Evolutionary conservation across 73 alveolate species (phyloP).

Genomic region (Halteria grandinella): DNA sequence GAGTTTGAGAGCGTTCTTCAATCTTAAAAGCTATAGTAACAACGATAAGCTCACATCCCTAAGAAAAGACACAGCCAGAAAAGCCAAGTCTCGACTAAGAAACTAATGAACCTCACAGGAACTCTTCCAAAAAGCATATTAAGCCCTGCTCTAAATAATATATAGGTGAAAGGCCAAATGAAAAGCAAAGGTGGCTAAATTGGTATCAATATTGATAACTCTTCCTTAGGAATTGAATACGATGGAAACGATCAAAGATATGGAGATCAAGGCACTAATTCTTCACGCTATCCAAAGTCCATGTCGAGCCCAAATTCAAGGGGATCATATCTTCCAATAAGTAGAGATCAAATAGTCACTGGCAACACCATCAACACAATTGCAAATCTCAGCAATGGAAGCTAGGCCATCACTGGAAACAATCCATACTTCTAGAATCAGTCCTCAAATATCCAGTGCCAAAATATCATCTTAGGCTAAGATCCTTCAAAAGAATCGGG

Average conservation of each 20-base stretch:
- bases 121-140: slow-evolving; percentile 28
- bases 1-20: background rate
- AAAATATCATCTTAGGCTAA: too few species aligned
- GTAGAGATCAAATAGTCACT: too few species aligned
- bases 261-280: background rate
- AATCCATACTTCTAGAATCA: too few species aligned
- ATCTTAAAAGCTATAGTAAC: background rate
- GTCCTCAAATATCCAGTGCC: too few species aligned
- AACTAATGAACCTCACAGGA: slow-evolving; percentile 31
- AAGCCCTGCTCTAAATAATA: slow-evolving; percentile 25
- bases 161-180: background rate
- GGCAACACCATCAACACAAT: too few species aligned
- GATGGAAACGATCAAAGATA: background rate
- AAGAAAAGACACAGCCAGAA: background rate
- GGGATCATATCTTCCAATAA: background rate
- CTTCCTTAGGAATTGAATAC: background rate
- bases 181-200: background rate
- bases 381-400: too few species aligned
- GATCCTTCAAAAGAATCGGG: too few species aligned
- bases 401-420: too few species aligned
- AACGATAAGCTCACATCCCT: background rate
- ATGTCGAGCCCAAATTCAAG: background rate
- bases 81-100: background rate
- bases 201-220: background rate
- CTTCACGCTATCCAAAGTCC: background rate